A percentile compares a stretch with the other conserved stretches of the same genome.
These are phyloP conservation scores for Neurospora sp. DNA, from an alignment of 495 filamentous ascomycete genomes.

Conservation along the genomic window DNA sequence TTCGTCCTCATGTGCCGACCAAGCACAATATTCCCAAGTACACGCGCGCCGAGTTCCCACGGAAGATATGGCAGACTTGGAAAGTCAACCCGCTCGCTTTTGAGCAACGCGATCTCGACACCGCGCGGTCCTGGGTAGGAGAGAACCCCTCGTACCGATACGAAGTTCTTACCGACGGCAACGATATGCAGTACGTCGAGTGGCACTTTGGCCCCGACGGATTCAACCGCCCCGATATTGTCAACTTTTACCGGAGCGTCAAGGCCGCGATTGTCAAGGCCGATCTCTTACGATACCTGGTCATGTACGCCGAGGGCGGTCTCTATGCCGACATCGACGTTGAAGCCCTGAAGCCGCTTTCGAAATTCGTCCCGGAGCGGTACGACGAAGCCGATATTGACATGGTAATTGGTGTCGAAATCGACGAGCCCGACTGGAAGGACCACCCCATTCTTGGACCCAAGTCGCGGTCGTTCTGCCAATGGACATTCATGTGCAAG, in stretches of 20 bases:
- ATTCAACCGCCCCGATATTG: conserved; percentile 51
- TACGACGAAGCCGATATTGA: conserved; percentile 41
- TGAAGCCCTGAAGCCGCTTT: conserved; percentile 38
- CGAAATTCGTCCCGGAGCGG: conserved; percentile 42
- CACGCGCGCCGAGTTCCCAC: conserved; percentile 20
- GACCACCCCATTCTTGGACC: conserved; percentile 52
- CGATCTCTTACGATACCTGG: conserved; percentile 49
- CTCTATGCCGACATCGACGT: conserved; percentile 51
- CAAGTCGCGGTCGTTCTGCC: conserved; percentile 54
- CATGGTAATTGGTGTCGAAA: conserved; percentile 55
- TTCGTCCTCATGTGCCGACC: background rate
- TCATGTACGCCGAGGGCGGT: conserved; percentile 48
- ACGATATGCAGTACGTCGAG: conserved; percentile 49
- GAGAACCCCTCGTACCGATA: conserved; percentile 52
- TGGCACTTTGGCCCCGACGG: conserved; percentile 46
- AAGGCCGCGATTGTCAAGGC: conserved; percentile 51
- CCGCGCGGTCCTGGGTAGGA: conserved; percentile 45
- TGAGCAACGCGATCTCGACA: conserved; percentile 42
- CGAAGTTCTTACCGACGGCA: conserved; percentile 55
- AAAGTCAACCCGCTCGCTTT: conserved; percentile 50
- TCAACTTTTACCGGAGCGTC: conserved; percentile 45
- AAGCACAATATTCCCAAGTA: conserved; percentile 1
- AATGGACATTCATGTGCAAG: conserved; percentile 60
- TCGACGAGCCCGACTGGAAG: conserved; percentile 51
- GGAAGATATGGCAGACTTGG: conserved; percentile 58